phyloP scores from a whole-genome alignment of 2,329 filamentous ascomycete species.

The Alternaria arbusti region DNA sequence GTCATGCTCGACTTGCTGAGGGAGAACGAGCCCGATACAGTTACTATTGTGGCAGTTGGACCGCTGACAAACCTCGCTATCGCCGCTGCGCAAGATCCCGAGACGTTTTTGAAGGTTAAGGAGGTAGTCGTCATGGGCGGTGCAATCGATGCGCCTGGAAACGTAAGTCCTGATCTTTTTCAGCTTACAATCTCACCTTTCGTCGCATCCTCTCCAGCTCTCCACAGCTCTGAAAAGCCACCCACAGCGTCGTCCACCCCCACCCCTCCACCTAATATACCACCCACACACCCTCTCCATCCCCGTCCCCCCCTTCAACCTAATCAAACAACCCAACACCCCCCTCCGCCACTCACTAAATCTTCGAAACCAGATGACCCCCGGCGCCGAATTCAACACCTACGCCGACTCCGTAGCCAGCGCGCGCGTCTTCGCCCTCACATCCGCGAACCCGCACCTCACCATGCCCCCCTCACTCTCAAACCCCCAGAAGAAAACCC shows the following conservation, averaged over 20 bases:
- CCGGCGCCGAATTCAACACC: constrained; percentile 92
- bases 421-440: constrained; percentile 57
- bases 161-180: constrained; percentile 54
- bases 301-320: constrained; percentile 43
- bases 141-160: constrained; percentile 78
- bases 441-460: constrained; percentile 67
- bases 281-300: constrained; percentile 20
- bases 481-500: constrained; percentile 35
- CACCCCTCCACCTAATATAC: constrained; percentile 29
- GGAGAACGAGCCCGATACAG: constrained; percentile 80
- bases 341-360: constrained; percentile 41
- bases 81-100: constrained; percentile 85
- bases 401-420: constrained; percentile 73
- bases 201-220: constrained; percentile 7
- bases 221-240: constrained; percentile 13
- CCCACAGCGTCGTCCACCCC: constrained; percentile 18
- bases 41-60: constrained; percentile 89
- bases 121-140: constrained; percentile 97
- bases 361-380: constrained; percentile 62
- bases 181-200: neutral
- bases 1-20: constrained; percentile 88
- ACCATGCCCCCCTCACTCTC: constrained; percentile 76
- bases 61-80: constrained; percentile 93
- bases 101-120: constrained; percentile 86
- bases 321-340: constrained; percentile 49